Evolutionary conservation across 2,329 filamentous ascomycete genomes (phyloP).

Genomic region (Colletotrichum musae): DNA sequence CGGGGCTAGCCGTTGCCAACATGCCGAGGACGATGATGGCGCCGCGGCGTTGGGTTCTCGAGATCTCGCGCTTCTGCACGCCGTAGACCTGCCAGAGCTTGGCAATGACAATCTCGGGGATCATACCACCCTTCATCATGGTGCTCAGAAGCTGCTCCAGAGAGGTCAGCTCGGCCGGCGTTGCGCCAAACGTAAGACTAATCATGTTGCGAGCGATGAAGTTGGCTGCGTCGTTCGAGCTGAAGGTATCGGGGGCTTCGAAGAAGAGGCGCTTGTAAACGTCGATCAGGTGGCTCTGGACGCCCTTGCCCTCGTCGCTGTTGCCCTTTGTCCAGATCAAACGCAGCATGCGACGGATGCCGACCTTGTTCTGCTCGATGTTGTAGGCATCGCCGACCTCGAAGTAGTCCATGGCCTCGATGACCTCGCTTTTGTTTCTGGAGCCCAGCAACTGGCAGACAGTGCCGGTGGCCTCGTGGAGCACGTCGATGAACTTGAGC

Average conservation of each 20-base stretch:
- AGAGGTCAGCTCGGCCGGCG: slow-evolving; percentile 93
- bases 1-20: slow-evolving; percentile 92
- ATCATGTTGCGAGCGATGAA: slow-evolving; percentile 99
- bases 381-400: slow-evolving; percentile 96
- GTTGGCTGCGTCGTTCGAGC: slow-evolving; percentile 89
- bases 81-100: slow-evolving; percentile 99
- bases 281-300: slow-evolving; percentile 96
- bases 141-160: slow-evolving; percentile 94
- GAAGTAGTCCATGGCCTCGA: slow-evolving; percentile 99
- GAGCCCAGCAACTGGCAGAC: slow-evolving; percentile 92
- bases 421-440: slow-evolving; percentile 97
- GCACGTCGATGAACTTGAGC: slow-evolving; percentile 90
- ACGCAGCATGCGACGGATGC: slow-evolving; percentile 95
- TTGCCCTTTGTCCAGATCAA: slow-evolving; percentile 99
- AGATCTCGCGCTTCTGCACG: slow-evolving; percentile 93
- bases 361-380: slow-evolving; percentile 91
- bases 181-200: slow-evolving; percentile 95
- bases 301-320: slow-evolving; percentile 98
- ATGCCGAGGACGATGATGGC: slow-evolving; percentile 98
- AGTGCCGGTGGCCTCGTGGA: slow-evolving; percentile 84
- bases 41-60: slow-evolving; percentile 88
- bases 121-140: slow-evolving; percentile 95
- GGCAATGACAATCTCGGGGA: slow-evolving; percentile 87
- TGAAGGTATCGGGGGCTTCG: slow-evolving; percentile 91
- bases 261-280: slow-evolving; percentile 98